Evolutionary conservation across 2,329 filamentous ascomycete genomes (phyloP).

Genomic region (Colletotrichum trifolii): DNA sequence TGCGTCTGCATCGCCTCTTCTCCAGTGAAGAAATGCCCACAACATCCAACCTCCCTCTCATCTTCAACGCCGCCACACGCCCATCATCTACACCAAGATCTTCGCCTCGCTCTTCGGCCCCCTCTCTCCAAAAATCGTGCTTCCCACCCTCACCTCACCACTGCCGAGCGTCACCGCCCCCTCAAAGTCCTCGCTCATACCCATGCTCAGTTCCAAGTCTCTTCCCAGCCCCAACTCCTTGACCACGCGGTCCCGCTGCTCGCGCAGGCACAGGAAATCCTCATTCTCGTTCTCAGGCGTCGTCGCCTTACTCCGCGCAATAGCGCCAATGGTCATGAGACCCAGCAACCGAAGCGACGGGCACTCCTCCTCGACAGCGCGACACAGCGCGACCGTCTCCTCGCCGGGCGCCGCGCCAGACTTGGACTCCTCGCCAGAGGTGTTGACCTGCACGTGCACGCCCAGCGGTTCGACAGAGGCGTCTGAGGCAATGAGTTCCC

Average conservation of each 20-base stretch:
- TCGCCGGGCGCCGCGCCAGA: conserved; percentile 79
- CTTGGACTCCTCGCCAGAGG: conserved; percentile 87
- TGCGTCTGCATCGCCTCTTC: too few species aligned
- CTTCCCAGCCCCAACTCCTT: conserved; percentile 57
- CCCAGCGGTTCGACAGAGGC: conserved; percentile 63
- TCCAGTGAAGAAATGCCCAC: too few species aligned
- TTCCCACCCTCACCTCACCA: conserved; percentile 90
- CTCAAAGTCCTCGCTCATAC: conserved; percentile 98
- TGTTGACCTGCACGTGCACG: conserved; percentile 95
- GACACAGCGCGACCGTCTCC: conserved; percentile 73
- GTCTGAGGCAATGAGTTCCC: conserved; percentile 60
- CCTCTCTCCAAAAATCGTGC: conserved; percentile 90
- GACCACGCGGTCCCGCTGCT: conserved; percentile 77
- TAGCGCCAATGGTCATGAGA: conserved; percentile 97
- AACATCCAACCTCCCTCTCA: too few species aligned
- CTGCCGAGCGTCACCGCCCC: conserved; percentile 86
- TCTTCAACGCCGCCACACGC: background rate
- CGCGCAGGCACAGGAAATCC: conserved; percentile 79
- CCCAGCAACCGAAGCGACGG: conserved; percentile 80
- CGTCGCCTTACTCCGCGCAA: conserved; percentile 82
- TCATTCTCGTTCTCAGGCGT: conserved; percentile 87
- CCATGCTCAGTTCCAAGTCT: conserved; percentile 93
- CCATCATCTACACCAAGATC: conserved; percentile 58
- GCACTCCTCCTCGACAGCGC: conserved; percentile 76
- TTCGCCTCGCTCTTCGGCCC: conserved; percentile 83